Percentiles rank a stretch among this genome's conserved stretches.
phyloP scores from a whole-genome alignment of 148 eudicot genomes.

The Heliamphora exappendiculata region DNA sequence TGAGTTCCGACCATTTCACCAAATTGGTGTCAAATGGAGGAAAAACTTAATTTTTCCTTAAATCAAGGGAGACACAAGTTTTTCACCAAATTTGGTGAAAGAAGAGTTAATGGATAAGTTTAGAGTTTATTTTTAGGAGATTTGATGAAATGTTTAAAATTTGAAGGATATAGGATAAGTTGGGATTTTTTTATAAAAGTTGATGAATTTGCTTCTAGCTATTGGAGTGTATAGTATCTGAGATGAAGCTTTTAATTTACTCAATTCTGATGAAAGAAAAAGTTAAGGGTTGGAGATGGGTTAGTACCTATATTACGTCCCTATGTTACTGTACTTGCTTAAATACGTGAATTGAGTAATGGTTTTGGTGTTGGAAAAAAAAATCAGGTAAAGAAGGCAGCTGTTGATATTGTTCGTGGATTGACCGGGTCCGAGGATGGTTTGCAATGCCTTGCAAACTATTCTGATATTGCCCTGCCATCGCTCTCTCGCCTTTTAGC shows the following conservation, averaged over 20 bases:
- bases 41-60: too few species aligned
- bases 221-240: too few species aligned
- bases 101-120: too few species aligned
- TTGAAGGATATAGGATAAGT: not conserved
- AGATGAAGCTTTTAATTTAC: too few species aligned
- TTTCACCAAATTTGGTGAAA: too few species aligned
- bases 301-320: not conserved
- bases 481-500: conserved; percentile 53
- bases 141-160: too few species aligned
- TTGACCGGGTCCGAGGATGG: conserved; percentile 92
- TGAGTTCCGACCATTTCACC: too few species aligned
- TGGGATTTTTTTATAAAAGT: not conserved
- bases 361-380: conserved; percentile 4
- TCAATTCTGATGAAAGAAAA: too few species aligned
- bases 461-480: conserved; percentile 43
- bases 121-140: too few species aligned
- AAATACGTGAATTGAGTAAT: not conserved
- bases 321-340: not conserved
- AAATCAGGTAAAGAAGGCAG: conserved; percentile 71
- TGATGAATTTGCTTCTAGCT: not conserved
- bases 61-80: too few species aligned
- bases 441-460: conserved; percentile 50
- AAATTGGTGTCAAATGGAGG: too few species aligned
- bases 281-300: not conserved
- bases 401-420: conserved; percentile 83